Evolutionary conservation across 257 asterid species (phyloP), one percentile per base, ranked within the genome.

Genomic region (Solanum pimpinellifolium): DNA sequence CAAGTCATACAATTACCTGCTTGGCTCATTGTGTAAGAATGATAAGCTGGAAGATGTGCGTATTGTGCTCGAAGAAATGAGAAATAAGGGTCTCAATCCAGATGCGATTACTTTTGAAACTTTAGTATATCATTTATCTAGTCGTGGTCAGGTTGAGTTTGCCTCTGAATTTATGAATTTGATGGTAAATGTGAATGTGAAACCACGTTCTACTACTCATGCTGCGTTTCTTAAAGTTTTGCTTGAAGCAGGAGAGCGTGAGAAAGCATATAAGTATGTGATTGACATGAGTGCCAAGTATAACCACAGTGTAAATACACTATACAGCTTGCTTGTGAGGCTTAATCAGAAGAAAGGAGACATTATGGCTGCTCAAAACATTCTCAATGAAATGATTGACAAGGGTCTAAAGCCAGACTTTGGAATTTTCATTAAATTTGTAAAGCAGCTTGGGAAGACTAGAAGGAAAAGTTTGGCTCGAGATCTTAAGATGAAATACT

Each of bases 51-150:
- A 88, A 16, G 93, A 92, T 69, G 95, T 93, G 77, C 87, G 59
- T 70, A 52, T 44, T 4, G 44, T 96, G 60, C 90, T 93, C 25
- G 90, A 91, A 75, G 94, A 91, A 90, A 94, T 96, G 98, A 92
- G 89, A 85, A 90, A 85, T 82, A 72, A 85, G 3, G 89, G 91
- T 14, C 42, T 92, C 41, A 85, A 70, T 83, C 90, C 91, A 29
- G 97, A 96, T 90, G 93, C 91, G 35, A 87, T 92, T 83, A 92
- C 96, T 47, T 94, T 69, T 88, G 99, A 94, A 87, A 92, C 95
- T 89, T 86, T 96, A 52, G 90, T 96, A 29, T 84, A 88, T 87
- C 89, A 73, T 25, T 87, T 86, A 18, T 94, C 98, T 87, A 88
- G 88, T 44, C 83, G 86, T 14, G 96, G 95, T 20, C 86, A 88